Evolutionary conservation across 352 stramenopile genomes (phyloP).

Genomic region (Thalassiosira mediterranea): DNA sequence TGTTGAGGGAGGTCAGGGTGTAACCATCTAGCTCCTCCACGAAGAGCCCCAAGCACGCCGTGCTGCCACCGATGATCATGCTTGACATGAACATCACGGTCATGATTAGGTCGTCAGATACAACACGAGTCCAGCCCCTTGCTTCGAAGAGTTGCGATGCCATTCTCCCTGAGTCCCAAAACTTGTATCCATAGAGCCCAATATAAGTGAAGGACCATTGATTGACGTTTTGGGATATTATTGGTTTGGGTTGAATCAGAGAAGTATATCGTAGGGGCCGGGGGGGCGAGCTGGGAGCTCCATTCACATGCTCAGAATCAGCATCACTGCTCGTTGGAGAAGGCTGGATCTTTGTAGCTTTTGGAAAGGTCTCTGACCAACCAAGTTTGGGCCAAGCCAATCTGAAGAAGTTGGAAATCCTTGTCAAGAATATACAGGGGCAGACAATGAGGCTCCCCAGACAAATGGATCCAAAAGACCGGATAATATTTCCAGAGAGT

Average conservation of each 20-base stretch:
- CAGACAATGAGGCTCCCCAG: constrained; percentile 82
- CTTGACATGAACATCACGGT: constrained; percentile 49
- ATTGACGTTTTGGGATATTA: constrained; percentile 59
- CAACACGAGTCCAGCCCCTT: constrained; percentile 52
- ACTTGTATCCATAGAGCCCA: constrained; percentile 63
- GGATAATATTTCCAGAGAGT: constrained; percentile 57
- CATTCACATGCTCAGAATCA: too few species aligned
- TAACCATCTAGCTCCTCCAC: constrained; percentile 75
- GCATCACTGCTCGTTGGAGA: too few species aligned
- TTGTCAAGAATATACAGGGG: constrained; percentile 82
- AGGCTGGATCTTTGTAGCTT: too few species aligned
- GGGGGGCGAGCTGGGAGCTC: too few species aligned
- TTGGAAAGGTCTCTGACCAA: too few species aligned
- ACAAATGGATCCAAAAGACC: constrained; percentile 65
- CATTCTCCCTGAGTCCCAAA: constrained; percentile 54
- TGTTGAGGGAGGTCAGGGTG: constrained; percentile 66
- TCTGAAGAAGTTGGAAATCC: constrained; percentile 32
- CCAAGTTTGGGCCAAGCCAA: constrained; percentile 35
- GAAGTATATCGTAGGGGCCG: too few species aligned
- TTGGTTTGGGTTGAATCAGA: too few species aligned
- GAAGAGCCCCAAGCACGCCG: constrained; percentile 52
- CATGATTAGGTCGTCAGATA: constrained; percentile 52
- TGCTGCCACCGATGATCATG: constrained; percentile 49
- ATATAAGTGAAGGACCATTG: constrained; percentile 78
- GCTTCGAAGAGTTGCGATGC: constrained; percentile 54